Evolutionary conservation across 306 rosid genomes (phyloP), one percentile per base, ranked within the genome.

Genomic region (Fagus crenata): DNA sequence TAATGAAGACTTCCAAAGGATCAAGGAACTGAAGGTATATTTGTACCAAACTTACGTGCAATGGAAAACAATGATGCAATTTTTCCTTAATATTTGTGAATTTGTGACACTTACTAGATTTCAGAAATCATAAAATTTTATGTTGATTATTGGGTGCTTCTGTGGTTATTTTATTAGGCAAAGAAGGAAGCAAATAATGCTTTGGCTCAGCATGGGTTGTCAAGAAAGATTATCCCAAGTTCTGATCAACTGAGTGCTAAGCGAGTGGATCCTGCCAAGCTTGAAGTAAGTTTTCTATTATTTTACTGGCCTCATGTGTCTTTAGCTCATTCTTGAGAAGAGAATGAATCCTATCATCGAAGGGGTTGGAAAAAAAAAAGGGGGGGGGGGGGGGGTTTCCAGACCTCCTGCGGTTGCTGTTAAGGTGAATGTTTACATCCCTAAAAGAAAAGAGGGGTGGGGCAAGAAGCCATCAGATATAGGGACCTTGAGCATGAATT

Each of bases 1-100:
- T 41, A 94, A 92, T 63, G 96, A 89, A 83, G 98, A 92, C 81
- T 92, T 94, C 80, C 83, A 64, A 76, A 89, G 81, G 85, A 94
- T 92, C 86, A 94, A 84, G 84, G 81, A 94, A 77, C 80, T 84
- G 69, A 86, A 89, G 97, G 97, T 90, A 65, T 36, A 36, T 37
- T 49, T 4, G n/a, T 12, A 6, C 9, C 40, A 31, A 14, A 42
- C 67, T 53, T 53, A 7, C 35, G 32, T 71, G 61, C 8, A 35
- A 6, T 41, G 31, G n/a, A 55, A 17, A 80, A 59, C 1, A 15
- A 37, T 32, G 9, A n/a, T 5, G 17, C 51, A 69, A 17, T 14
- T 11, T 17, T 5, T 80, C 5, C 39, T 1, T 7, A 22, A 32
- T 69, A 22, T 28, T 40, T 51, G 5, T 69, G 12, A 35, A 67